Evolutionary conservation across 768 basidiomycete genomes (phyloP).

Genomic region (Mycena galericulata): DNA sequence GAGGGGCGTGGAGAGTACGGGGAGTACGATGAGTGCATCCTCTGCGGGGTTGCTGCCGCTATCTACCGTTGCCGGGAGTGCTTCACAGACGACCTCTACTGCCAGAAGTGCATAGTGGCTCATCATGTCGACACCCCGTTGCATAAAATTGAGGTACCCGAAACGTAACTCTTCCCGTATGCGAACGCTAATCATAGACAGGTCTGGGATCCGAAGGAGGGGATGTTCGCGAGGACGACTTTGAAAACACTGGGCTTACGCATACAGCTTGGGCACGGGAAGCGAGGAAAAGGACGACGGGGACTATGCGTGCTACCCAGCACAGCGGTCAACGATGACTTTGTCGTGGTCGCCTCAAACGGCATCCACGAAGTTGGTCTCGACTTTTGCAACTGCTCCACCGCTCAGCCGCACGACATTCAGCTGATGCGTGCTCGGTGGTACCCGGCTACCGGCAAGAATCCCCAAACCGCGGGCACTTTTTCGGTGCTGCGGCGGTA

Average conservation of each 20-base stretch:
- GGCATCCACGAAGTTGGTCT: slow-evolving; percentile 26
- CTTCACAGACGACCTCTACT: slow-evolving; percentile 28
- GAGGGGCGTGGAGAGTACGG: slow-evolving; percentile 15
- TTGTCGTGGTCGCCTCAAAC: slow-evolving; percentile 28
- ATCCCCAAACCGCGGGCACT: neutral
- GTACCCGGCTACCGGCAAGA: slow-evolving; percentile 25
- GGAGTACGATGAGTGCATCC: neutral
- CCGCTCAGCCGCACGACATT: slow-evolving; percentile 4
- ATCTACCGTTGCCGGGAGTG: slow-evolving; percentile 32
- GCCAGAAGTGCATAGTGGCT: slow-evolving; percentile 29
- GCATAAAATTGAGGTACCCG: slow-evolving; percentile 30
- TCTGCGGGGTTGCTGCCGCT: neutral
- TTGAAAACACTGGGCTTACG: slow-evolving; percentile 33
- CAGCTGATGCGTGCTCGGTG: no score
- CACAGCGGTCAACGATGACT: slow-evolving; percentile 7
- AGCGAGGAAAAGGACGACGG: neutral
- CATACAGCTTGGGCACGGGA: slow-evolving; percentile 34
- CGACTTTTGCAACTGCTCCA: slow-evolving; percentile 31
- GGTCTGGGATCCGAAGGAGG: neutral
- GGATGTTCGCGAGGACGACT: slow-evolving; percentile 19
- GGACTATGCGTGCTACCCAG: neutral
- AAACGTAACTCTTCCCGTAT: neutral
- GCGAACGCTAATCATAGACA: no score
- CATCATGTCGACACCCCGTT: slow-evolving; percentile 23
- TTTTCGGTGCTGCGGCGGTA: neutral